Conservation (phyloP, 2,329 filamentous ascomycete species). For the Rhynchosporium graminicola region DNA sequence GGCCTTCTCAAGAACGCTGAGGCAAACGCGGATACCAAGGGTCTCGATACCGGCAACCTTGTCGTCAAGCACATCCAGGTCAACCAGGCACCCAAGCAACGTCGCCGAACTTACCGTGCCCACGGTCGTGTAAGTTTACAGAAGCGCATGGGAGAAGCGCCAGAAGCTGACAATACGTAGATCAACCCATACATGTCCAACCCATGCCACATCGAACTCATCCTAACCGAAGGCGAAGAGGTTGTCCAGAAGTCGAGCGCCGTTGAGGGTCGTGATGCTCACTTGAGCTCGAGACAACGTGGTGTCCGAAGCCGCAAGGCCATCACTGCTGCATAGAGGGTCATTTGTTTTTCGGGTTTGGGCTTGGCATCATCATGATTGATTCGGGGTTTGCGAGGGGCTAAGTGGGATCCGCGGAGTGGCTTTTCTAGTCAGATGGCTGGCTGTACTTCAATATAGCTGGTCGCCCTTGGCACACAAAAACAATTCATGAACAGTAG, state of each 20-base stretch:
- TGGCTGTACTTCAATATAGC: constrained; percentile 40
- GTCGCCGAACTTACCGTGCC: constrained; percentile 98
- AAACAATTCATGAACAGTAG: constrained; percentile 24
- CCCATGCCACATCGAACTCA: constrained; percentile 99
- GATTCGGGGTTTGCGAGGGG: constrained; percentile 32
- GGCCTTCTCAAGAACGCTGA: constrained; percentile 97
- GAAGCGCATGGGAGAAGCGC: neutral
- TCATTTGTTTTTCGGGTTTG: constrained; percentile 34
- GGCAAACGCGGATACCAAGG: constrained; percentile 95
- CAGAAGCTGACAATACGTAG: constrained; percentile 48
- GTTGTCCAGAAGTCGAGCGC: constrained; percentile 85
- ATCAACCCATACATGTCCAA: constrained; percentile 99
- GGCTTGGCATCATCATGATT: constrained; percentile 31
- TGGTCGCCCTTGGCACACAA: constrained; percentile 31
- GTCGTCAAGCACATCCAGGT: constrained; percentile 99
- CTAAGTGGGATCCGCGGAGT: constrained; percentile 32
- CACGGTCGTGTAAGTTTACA: constrained; percentile 93
- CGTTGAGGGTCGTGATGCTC: constrained; percentile 64
- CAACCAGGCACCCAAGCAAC: constrained; percentile 99
- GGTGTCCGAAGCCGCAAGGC: constrained; percentile 67
- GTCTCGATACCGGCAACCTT: constrained; percentile 95
- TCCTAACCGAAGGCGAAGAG: constrained; percentile 97
- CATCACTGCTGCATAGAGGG: constrained; percentile 62
- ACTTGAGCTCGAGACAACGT: constrained; percentile 90
- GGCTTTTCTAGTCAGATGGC: constrained; percentile 32